These are phyloP conservation scores for Penstemon davidsonii DNA, from an alignment of 257 asterid species.

Conservation along the genomic window DNA sequence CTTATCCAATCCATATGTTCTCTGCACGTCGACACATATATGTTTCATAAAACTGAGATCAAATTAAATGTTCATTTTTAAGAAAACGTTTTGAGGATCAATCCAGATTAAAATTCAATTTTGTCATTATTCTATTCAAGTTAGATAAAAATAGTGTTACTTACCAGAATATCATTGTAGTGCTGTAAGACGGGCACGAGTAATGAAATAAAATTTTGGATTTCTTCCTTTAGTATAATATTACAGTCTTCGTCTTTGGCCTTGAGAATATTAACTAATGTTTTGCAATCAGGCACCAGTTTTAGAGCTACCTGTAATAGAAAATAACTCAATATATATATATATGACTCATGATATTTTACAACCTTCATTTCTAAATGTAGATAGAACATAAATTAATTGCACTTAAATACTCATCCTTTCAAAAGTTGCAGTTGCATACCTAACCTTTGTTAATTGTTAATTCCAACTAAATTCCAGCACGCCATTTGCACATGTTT, in stretches of 20 bases:
- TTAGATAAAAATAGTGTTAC: background rate
- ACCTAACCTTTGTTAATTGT: no score
- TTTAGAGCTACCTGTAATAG: conserved; percentile 65
- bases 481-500: no score
- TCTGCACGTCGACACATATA: conserved; percentile 45
- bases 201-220: conserved; percentile 47
- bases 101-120: no score
- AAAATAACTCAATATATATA: background rate
- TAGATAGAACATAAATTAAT: no score
- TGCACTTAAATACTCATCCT: no score
- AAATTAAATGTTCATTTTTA: background rate
- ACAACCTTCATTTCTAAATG: no score
- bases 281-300: conserved; percentile 61
- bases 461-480: no score
- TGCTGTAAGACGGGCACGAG: conserved; percentile 55
- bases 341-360: no score
- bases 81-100: background rate
- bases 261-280: conserved; percentile 51
- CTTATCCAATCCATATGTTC: conserved; percentile 56
- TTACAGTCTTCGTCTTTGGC: conserved; percentile 50
- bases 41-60: background rate
- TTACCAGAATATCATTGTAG: conserved; percentile 58
- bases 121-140: no score
- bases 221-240: conserved; percentile 46
- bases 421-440: no score